Evolutionary conservation across 2,329 filamentous ascomycete genomes (phyloP).

Genomic region (Thermothelomyces thermophilus): DNA sequence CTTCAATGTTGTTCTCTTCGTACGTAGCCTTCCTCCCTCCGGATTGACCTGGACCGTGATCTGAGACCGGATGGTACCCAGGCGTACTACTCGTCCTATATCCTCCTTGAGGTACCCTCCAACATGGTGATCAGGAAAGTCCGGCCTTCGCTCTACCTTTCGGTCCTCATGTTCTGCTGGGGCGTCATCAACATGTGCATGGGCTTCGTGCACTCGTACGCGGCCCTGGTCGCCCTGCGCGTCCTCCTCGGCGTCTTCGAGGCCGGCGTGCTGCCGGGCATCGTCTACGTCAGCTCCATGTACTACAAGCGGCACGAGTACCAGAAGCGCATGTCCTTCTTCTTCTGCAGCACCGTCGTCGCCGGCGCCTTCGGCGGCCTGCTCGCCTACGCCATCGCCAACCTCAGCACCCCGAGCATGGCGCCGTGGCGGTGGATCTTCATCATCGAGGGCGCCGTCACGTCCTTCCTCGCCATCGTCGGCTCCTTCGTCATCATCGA

Average conservation of each 20-base stretch:
- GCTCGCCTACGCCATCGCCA: conserved; percentile 42
- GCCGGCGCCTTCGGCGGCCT: conserved; percentile 41
- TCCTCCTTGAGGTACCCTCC: conserved; percentile 36
- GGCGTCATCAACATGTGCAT: conserved; percentile 41
- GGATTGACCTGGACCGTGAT: no score
- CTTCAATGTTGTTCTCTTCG: conserved; percentile 39
- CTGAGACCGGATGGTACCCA: not conserved
- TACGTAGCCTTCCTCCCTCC: conserved; percentile 17
- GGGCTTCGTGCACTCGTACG: conserved; percentile 38
- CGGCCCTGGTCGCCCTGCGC: conserved; percentile 35
- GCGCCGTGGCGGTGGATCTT: conserved; percentile 50
- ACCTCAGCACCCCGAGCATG: conserved; percentile 36
- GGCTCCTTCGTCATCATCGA: conserved; percentile 44
- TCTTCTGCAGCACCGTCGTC: conserved; percentile 37
- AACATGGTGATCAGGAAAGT: conserved; percentile 37
- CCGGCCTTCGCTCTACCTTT: conserved; percentile 33
- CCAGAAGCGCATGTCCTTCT: conserved; percentile 39
- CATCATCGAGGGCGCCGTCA: conserved; percentile 44
- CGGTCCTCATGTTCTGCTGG: conserved; percentile 38
- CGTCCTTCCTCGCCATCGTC: conserved; percentile 32
- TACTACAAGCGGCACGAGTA: conserved; percentile 46
- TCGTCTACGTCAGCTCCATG: conserved; percentile 41
- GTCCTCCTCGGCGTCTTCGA: conserved; percentile 37
- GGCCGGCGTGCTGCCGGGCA: conserved; percentile 34
- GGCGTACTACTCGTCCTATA: conserved; percentile 33